Conservation (phyloP, 345 rosid species). For the Camelina hispida region DNA sequence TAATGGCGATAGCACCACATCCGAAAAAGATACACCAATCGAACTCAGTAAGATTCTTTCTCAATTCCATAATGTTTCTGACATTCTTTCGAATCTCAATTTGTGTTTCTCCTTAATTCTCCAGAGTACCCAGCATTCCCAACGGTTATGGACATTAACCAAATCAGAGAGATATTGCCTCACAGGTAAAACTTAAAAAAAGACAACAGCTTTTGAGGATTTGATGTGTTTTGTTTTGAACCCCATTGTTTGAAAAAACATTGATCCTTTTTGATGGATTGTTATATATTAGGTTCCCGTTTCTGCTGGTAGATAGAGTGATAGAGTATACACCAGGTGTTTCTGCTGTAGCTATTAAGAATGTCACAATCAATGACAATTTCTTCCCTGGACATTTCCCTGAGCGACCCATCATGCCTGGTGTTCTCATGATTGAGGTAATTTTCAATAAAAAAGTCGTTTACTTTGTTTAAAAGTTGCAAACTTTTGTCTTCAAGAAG, state of each 20-base stretch:
- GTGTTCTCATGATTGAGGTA: slow-evolving; percentile 98
- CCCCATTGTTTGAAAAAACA: slow-evolving; percentile 43
- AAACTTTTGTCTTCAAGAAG: not conserved
- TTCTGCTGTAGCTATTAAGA: slow-evolving; percentile 89
- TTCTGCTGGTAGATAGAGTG: slow-evolving; percentile 92
- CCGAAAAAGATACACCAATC: slow-evolving; percentile 42
- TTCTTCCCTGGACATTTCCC: slow-evolving; percentile 98
- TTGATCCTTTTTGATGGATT: slow-evolving; percentile 43
- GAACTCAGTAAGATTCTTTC: slow-evolving; percentile 33
- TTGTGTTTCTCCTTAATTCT: not conserved
- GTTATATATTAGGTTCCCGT: slow-evolving; percentile 66
- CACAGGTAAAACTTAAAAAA: slow-evolving; percentile 60
- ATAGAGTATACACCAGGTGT: slow-evolving; percentile 88
- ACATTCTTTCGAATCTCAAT: slow-evolving; percentile 9
- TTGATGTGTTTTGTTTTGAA: slow-evolving; percentile 55
- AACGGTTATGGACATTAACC: slow-evolving; percentile 82
- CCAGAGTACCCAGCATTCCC: slow-evolving; percentile 43
- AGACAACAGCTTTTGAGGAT: slow-evolving; percentile 16
- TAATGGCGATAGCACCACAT: slow-evolving; percentile 24
- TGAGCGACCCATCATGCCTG: slow-evolving; percentile 96
- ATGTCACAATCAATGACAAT: slow-evolving; percentile 92
- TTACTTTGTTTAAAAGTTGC: not conserved
- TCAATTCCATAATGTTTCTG: not conserved
- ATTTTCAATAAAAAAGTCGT: not conserved
- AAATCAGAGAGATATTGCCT: slow-evolving; percentile 86